Percentiles rank a stretch among this genome's conserved stretches.
These are phyloP conservation scores for Amanita phalloides DNA, from an alignment of 768 basidiomycete genomes.

Conservation along the genomic window DNA sequence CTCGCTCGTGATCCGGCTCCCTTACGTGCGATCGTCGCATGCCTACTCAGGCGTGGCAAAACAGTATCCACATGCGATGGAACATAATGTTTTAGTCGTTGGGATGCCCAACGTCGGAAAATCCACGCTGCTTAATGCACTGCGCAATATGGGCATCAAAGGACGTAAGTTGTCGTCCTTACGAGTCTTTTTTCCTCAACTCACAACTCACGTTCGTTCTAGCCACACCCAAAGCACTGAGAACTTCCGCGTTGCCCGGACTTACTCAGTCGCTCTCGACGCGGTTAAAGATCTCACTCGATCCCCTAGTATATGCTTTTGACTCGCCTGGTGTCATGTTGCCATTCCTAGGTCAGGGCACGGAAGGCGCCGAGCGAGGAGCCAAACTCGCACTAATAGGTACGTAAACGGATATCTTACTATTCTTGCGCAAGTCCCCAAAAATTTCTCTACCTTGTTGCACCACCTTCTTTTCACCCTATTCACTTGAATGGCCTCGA, in stretches of 20 bases:
- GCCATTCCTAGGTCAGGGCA: slow-evolving; percentile 83
- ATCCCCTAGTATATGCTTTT: slow-evolving; percentile 83
- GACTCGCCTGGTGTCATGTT: slow-evolving; percentile 98
- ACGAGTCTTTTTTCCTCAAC: background rate
- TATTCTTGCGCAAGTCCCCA: background rate
- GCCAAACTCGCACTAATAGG: slow-evolving; percentile 91
- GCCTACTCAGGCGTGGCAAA: slow-evolving; percentile 50
- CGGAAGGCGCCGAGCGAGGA: slow-evolving; percentile 80
- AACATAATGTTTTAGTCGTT: slow-evolving; percentile 83
- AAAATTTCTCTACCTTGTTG: background rate
- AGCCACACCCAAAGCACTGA: slow-evolving; percentile 83
- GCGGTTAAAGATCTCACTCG: slow-evolving; percentile 71
- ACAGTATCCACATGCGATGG: slow-evolving; percentile 56
- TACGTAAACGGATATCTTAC: slow-evolving; percentile 30
- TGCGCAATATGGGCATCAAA: slow-evolving; percentile 77
- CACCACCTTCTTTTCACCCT: background rate
- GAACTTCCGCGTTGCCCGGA: slow-evolving; percentile 84
- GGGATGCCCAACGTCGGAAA: slow-evolving; percentile 99
- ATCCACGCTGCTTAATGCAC: slow-evolving; percentile 85
- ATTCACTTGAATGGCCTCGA: background rate
- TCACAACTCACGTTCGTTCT: background rate
- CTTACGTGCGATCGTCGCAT: background rate
- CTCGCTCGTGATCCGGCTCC: background rate
- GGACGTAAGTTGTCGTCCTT: slow-evolving; percentile 52
- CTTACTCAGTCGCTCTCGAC: slow-evolving; percentile 85